Base-by-base conservation (phyloP, 2,329 filamentous ascomycete species). In the Sarocladiaceae sp. region DNA sequence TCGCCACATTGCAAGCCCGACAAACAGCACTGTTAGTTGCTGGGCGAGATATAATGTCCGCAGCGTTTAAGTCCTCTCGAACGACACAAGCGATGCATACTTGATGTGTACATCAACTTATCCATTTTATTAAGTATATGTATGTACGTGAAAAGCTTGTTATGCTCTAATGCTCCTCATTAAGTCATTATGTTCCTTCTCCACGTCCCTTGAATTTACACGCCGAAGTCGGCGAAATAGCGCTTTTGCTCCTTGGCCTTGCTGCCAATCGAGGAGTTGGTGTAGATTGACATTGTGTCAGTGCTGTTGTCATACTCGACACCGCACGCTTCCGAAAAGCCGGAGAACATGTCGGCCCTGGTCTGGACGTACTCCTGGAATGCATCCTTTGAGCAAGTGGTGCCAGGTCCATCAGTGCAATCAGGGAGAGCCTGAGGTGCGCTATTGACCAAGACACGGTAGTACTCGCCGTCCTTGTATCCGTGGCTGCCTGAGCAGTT, bases 401-500 rank as follows among this genome's bases (percentile, higher is more conserved):
- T 72, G 2, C 71, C 73, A 0, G 74, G 74, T 0, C 74, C 74
- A 52, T 73, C 71, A 0, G 58, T 64, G 53, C 74, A 77, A 46
- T 63, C 66, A 0, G 70, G 66, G 50, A 76, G 55, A 15, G 65
- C 63, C 56, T 75, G 72, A 4, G 71, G 71, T 4, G 71, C 65
- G 56, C 64, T 71, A 60, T 75, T 75, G 36, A 74, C 69, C 4
- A 75, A 62, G 8, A 68, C 67, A n/a, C 72, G 67, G 58, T 74
- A 74, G 58, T 73, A 75, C 18, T 80, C 75, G 11, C 76, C 76
- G 10, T 78, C 72, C 1, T 73, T 64, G 61, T 73, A 83, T 6
- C 81, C 78, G 54, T 76, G 76, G 58, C 76, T 76, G n/a, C 75
- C 73, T 2, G 64, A 66, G 64, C 85, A 88, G 52, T 82, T 73